Conservation (phyloP, 768 basidiomycete genomes). For the Russula dissimulans region DNA sequence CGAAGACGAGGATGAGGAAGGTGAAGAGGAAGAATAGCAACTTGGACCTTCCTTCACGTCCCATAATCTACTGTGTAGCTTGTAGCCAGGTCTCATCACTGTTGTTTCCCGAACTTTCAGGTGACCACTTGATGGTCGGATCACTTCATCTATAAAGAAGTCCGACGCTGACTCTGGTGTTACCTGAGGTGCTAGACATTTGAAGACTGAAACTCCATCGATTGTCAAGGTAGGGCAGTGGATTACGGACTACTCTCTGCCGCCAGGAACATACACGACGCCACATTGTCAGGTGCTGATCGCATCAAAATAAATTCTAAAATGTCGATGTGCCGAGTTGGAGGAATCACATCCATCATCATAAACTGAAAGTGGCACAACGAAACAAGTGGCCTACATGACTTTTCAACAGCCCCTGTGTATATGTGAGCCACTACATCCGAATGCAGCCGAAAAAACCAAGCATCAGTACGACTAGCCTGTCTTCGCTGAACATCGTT, state of each 20-base stretch:
- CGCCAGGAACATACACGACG: no score
- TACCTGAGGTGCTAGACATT: background rate
- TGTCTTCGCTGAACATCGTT: no score
- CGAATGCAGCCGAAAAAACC: no score
- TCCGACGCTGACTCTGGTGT: background rate
- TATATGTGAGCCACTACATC: no score
- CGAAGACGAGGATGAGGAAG: constrained; percentile 36
- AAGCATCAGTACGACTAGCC: no score
- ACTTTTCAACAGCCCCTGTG: no score
- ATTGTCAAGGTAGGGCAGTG: background rate
- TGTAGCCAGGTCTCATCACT: background rate
- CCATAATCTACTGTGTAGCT: background rate
- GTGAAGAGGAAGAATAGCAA: constrained; percentile 4
- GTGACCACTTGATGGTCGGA: background rate
- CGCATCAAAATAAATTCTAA: background rate
- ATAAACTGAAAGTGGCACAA: no score
- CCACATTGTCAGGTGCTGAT: background rate
- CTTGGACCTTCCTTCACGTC: background rate
- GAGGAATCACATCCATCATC: no score
- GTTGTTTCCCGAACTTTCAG: background rate
- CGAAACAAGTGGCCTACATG: no score
- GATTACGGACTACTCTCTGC: background rate
- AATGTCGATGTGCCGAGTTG: no score
- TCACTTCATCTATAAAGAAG: background rate
- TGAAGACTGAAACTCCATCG: background rate